Evolutionary conservation across 208 protist species (phyloP).

Genomic region (Wallacemonas rigidus): DNA sequence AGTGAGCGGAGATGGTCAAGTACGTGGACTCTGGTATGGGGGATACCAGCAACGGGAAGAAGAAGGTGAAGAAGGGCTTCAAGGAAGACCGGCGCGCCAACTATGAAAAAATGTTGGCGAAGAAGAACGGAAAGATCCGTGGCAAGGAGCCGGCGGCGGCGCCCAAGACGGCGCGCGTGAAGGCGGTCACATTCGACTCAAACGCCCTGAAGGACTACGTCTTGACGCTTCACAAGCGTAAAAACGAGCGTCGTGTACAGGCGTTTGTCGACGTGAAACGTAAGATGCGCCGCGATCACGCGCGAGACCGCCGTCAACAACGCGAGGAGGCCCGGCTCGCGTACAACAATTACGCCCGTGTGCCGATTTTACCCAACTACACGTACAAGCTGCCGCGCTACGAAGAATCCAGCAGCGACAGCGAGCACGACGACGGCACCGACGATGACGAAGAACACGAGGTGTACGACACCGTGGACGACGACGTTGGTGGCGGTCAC

Average conservation of each 20-base stretch:
- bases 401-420: conserved; percentile 30
- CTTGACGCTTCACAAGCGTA: conserved; percentile 81
- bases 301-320: conserved; percentile 71
- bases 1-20: conserved; percentile 38
- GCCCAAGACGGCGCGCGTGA: conserved; percentile 30
- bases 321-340: conserved; percentile 82
- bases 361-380: conserved; percentile 89
- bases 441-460: conserved; percentile 8
- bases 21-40: conserved; percentile 46
- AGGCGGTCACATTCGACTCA: conserved; percentile 73
- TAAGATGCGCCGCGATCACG: conserved; percentile 65
- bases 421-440: neutral
- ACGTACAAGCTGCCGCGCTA: conserved; percentile 64
- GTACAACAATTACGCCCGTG: conserved; percentile 85
- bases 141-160: conserved; percentile 37
- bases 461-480: no score
- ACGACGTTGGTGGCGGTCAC: no score
- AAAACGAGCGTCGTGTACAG: conserved; percentile 86
- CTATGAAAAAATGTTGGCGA: conserved; percentile 57
- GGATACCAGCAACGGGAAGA: conserved; percentile 39
- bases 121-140: conserved; percentile 43
- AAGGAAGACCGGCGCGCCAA: conserved; percentile 84
- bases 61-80: conserved; percentile 86
- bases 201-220: conserved; percentile 64
- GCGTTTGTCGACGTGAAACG: conserved; percentile 83